phyloP scores from a whole-genome alignment of 768 basidiomycete species.

The Agrocybe chaxingu region DNA sequence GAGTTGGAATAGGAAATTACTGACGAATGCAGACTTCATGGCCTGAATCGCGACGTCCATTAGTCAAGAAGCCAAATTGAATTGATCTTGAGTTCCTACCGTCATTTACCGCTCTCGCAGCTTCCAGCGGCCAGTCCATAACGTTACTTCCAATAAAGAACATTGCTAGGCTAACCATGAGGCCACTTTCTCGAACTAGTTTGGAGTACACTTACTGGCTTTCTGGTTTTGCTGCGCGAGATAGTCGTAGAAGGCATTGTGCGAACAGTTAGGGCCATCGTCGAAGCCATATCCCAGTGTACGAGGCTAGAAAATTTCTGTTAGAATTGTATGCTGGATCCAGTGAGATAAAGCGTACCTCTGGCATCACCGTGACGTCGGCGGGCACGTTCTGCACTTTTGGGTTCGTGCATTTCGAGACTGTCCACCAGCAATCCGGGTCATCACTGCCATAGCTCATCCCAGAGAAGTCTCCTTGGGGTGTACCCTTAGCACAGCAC shows the following conservation, averaged over 20 bases:
- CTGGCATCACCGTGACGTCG: slow-evolving; percentile 47
- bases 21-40: slow-evolving; percentile 62
- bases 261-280: slow-evolving; percentile 64
- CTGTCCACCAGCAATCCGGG: slow-evolving; percentile 55
- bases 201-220: slow-evolving; percentile 42
- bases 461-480: slow-evolving; percentile 26
- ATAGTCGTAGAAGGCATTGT: slow-evolving; percentile 60
- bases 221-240: slow-evolving; percentile 50
- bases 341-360: slow-evolving; percentile 27
- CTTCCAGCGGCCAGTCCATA: slow-evolving; percentile 53
- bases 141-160: slow-evolving; percentile 62
- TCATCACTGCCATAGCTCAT: slow-evolving; percentile 36
- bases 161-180: slow-evolving; percentile 38
- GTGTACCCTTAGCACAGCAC: slow-evolving; percentile 16
- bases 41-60: slow-evolving; percentile 21
- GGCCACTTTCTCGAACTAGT: neutral
- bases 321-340: neutral
- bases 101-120: slow-evolving; percentile 48
- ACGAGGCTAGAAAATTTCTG: slow-evolving; percentile 32
- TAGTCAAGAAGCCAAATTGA: neutral
- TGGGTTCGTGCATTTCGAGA: slow-evolving; percentile 40
- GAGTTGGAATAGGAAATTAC: slow-evolving; percentile 19
- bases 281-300: slow-evolving; percentile 63
- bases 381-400: slow-evolving; percentile 39
- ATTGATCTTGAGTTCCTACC: slow-evolving; percentile 25